Evolutionary conservation across 208 protist genomes (phyloP).

Genomic region (Wallacemonas sp.): DNA sequence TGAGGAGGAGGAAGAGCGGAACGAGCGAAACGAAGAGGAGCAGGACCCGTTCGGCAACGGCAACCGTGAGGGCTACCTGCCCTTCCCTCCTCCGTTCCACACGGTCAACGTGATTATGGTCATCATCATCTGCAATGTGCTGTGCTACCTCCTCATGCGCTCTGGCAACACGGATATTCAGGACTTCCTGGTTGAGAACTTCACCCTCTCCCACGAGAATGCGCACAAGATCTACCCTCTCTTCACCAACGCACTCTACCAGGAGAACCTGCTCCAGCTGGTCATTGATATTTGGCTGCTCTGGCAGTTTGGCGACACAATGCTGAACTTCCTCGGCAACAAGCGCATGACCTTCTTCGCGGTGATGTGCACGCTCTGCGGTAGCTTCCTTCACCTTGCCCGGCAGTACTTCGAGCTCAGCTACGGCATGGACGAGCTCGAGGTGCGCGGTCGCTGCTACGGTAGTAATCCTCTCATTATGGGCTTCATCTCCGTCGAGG

Average conservation of each 20-base stretch:
- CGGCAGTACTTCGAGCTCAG: constrained; percentile 82
- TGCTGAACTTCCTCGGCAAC: constrained; percentile 86
- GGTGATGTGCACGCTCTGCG: constrained; percentile 66
- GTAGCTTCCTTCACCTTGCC: constrained; percentile 75
- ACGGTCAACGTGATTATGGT: constrained; percentile 89
- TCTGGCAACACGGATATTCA: constrained; percentile 75
- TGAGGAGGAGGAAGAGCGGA: constrained; percentile 59
- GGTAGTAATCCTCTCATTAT: constrained; percentile 88
- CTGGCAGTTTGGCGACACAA: constrained; percentile 82
- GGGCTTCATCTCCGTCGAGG: constrained; percentile 81
- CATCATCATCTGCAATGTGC: constrained; percentile 70
- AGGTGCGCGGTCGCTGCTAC: constrained; percentile 86
- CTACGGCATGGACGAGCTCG: constrained; percentile 83
- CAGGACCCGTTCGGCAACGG: constrained; percentile 59
- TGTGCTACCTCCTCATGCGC: constrained; percentile 82
- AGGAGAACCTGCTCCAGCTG: constrained; percentile 88
- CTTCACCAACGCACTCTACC: constrained; percentile 86
- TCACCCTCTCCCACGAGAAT: constrained; percentile 87
- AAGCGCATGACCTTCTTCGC: constrained; percentile 78
- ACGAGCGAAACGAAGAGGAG: constrained; percentile 37
- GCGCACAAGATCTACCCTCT: constrained; percentile 75
- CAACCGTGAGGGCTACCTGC: constrained; percentile 71
- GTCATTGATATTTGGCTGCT: constrained; percentile 87
- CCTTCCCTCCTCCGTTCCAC: constrained; percentile 85
- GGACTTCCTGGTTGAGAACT: constrained; percentile 88